Conservation (phyloP, 73 alveolate genomes). For the Blepharisma japonicum region DNA sequence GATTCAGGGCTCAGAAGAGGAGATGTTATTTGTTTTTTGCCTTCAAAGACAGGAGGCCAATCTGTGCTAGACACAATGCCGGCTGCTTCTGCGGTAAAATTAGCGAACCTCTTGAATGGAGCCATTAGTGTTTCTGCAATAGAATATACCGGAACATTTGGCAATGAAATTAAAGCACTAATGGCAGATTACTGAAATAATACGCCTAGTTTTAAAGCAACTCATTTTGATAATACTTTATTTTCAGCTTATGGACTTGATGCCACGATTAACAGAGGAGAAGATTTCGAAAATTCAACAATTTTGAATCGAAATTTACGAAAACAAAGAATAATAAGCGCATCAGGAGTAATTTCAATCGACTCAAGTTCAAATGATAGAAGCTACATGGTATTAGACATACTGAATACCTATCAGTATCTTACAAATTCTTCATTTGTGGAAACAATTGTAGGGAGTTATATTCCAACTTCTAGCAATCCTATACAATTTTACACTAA, state of each 20-base stretch:
- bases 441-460: too few species aligned
- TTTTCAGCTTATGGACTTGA: background rate
- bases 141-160: background rate
- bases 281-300: background rate
- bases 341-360: constrained; percentile 13
- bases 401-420: too few species aligned
- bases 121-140: background rate
- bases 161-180: background rate
- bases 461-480: too few species aligned
- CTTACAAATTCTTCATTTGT: too few species aligned
- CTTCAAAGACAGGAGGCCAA: too few species aligned
- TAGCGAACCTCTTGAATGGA: too few species aligned
- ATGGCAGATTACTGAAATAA: background rate
- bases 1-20: background rate
- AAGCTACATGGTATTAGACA: background rate
- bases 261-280: background rate
- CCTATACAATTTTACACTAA: too few species aligned
- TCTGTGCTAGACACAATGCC: too few species aligned
- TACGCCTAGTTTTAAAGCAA: background rate
- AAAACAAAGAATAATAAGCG: background rate
- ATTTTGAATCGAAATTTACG: background rate
- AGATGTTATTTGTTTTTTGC: background rate
- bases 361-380: background rate
- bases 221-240: background rate
- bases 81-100: too few species aligned